Evolutionary conservation across 2,329 filamentous ascomycete genomes (phyloP).

Genomic region (Knoxdaviesia proteae): DNA sequence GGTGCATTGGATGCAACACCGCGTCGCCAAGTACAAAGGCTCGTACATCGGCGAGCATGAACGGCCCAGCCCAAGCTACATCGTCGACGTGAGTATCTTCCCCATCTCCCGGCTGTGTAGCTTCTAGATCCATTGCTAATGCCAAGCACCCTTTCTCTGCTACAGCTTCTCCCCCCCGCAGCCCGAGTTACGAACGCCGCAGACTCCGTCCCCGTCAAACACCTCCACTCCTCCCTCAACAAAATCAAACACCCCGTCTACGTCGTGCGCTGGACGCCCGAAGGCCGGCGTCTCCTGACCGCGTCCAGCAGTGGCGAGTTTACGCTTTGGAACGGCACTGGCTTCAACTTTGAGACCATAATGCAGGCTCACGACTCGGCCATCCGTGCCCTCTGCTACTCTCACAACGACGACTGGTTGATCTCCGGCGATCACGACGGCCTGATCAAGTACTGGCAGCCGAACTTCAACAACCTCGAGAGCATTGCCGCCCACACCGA

Average conservation of each 20-base stretch:
- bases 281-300: slow-evolving; percentile 76
- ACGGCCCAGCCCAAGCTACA: slow-evolving; percentile 71
- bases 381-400: slow-evolving; percentile 68
- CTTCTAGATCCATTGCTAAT: neutral
- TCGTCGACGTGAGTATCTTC: slow-evolving; percentile 52
- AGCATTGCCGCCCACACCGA: slow-evolving; percentile 81
- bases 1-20: slow-evolving; percentile 76
- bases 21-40: slow-evolving; percentile 47
- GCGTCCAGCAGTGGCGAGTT: slow-evolving; percentile 95
- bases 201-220: slow-evolving; percentile 81
- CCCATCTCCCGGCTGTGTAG: neutral
- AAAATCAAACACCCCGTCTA: slow-evolving; percentile 97
- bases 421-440: slow-evolving; percentile 91
- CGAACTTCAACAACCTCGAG: slow-evolving; percentile 97
- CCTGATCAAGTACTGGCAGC: slow-evolving; percentile 94
- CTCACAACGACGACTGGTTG: slow-evolving; percentile 91
- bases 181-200: slow-evolving; percentile 55
- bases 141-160: neutral
- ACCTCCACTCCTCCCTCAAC: slow-evolving; percentile 93
- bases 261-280: slow-evolving; percentile 91
- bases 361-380: slow-evolving; percentile 92
- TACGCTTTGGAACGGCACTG: slow-evolving; percentile 94
- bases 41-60: slow-evolving; percentile 56
- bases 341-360: slow-evolving; percentile 98
- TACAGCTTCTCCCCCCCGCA: slow-evolving; percentile 38